Evolutionary conservation across 129 eudicot species (phyloP), one percentile per base, ranked within the genome.

Genomic region (Pittosporum tobira): DNA sequence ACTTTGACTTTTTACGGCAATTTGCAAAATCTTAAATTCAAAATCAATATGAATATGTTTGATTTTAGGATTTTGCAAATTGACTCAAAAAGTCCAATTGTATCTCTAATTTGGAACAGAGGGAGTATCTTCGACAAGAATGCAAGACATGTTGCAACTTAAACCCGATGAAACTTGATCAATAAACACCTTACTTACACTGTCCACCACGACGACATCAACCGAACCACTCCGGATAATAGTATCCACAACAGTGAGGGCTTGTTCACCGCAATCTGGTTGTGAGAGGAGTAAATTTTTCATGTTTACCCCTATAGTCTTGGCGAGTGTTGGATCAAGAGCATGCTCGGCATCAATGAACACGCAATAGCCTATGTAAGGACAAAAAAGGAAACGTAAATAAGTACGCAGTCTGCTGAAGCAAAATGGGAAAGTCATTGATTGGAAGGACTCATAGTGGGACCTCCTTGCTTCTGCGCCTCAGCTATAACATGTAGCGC

Each of bases 241-340:
- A 14, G 98, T 91, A 74, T 91, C 98, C 74, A 86, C 95, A 53
- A 91, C 83, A 73, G 94, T 91, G 28, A 91, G 81, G 69, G 98
- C 98, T 74, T 91, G 98, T 77, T 91, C 98, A 55, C 98, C 98
- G 59, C 94, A 80, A 77, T 91, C 98, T 61, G 98, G 98, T 53
- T 91, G 98, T 8, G 98, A 91, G 43, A 91, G 79, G 71, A 91
- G 95, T 74, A 91, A 86, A 71, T 91, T 83, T 53, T 57, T 34
- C 2, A 94, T 83, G 61, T 91, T 72, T 46, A 91, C 98, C 53
- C 98, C 98, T 67, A 91, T 91, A 38, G 94, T 64, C 64, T 86
- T 84, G 0, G 98, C 98, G 45, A 91, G 68, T 48, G 95, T 49
- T 46, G 94, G 96, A 74, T 86, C 94, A 66, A 91, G 98, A 74